Percentiles rank a stretch among this genome's conserved stretches.
Evolutionary conservation across 2,329 filamentous ascomycete species (phyloP).

Genomic region (Ophiostoma populinum): DNA sequence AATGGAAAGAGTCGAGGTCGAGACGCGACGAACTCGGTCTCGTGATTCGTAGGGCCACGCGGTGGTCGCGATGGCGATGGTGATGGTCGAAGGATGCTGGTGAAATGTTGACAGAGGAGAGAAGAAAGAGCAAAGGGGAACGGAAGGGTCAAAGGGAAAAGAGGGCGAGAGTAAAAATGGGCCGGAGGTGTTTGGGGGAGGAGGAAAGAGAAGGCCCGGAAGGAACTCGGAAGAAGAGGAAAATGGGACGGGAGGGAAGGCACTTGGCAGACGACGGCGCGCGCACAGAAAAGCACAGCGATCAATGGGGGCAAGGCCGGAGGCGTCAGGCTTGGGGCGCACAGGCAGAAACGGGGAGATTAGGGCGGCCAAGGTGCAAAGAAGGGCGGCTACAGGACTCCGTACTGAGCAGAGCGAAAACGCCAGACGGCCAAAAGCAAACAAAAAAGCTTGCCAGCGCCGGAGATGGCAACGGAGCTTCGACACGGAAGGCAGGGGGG

Average conservation of each 20-base stretch:
- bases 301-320: constrained; percentile 1
- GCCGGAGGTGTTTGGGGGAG: constrained; percentile 7
- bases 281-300: constrained; percentile 1
- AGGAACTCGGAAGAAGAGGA: too few relatives aligned
- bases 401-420: background rate
- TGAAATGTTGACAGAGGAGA: background rate
- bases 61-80: constrained; percentile 1
- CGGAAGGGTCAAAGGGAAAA: background rate
- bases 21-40: too few relatives aligned
- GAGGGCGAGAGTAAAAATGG: background rate
- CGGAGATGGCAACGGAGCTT: constrained; percentile 8
- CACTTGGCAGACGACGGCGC: too few relatives aligned
- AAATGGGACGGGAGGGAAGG: too few relatives aligned
- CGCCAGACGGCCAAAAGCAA: background rate
- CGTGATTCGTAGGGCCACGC: too few relatives aligned
- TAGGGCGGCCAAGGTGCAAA: constrained; percentile 1
- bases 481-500: constrained; percentile 5
- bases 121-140: background rate
- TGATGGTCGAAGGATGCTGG: background rate
- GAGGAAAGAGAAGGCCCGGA: constrained; percentile 9
- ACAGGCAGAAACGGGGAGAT: too few relatives aligned
- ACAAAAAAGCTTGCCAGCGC: constrained; percentile 4
- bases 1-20: too few relatives aligned
- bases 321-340: too few relatives aligned
- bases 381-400: background rate